Evolutionary conservation across 2,329 filamentous ascomycete species (phyloP).

Genomic region (Lachnellula occidentalis): DNA sequence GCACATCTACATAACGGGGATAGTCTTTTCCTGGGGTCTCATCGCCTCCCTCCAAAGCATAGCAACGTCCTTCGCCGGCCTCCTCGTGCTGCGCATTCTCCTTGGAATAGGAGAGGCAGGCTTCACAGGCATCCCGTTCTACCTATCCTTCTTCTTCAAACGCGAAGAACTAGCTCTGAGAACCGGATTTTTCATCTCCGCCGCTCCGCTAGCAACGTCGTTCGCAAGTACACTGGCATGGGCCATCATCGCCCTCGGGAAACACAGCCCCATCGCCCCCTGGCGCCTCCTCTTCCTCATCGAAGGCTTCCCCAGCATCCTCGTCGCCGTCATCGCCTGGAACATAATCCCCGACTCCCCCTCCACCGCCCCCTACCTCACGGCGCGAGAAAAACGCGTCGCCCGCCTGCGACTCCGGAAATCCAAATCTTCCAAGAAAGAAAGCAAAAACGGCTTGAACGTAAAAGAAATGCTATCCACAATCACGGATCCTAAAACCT

Average conservation of each 20-base stretch:
- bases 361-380: constrained; percentile 57
- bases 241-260: constrained; percentile 66
- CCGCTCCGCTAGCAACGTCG: constrained; percentile 73
- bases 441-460: constrained; percentile 38
- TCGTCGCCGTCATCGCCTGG: constrained; percentile 71
- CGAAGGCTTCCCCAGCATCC: constrained; percentile 77
- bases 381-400: constrained; percentile 59
- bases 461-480: constrained; percentile 52
- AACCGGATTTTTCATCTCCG: constrained; percentile 82
- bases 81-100: constrained; percentile 50
- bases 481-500: constrained; percentile 62
- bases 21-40: constrained; percentile 75
- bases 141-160: constrained; percentile 60
- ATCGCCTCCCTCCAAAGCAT: constrained; percentile 68
- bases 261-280: constrained; percentile 62
- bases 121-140: constrained; percentile 59
- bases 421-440: constrained; percentile 2
- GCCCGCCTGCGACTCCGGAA: constrained; percentile 62
- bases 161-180: constrained; percentile 73
- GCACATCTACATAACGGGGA: constrained; percentile 51
- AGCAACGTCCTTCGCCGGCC: constrained; percentile 56
- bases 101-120: constrained; percentile 61
- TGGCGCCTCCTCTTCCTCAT: constrained; percentile 83
- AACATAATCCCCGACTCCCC: constrained; percentile 72
- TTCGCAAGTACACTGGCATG: constrained; percentile 78